Conservation (phyloP, 73 alveolate genomes). For the Paramecium sonneborni region DNA sequence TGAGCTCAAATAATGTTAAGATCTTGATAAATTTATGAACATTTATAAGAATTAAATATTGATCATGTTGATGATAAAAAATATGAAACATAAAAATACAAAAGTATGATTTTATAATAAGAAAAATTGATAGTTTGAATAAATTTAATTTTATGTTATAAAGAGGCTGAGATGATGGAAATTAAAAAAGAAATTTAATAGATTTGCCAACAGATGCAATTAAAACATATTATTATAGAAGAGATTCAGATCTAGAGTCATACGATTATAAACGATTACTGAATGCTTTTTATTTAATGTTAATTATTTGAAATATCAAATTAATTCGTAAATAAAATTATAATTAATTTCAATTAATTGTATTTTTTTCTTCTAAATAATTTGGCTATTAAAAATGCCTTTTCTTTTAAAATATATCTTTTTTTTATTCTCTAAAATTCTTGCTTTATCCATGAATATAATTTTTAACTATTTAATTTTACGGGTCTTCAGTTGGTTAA, state of each 20-base stretch:
- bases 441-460: neutral
- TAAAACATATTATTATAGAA: neutral
- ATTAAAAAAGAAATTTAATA: neutral
- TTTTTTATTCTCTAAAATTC: neutral
- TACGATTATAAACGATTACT: neutral
- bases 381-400: neutral
- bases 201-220: neutral
- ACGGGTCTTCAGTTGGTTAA: neutral
- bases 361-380: slow-evolving; percentile 13
- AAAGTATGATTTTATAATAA: neutral
- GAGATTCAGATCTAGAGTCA: neutral
- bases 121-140: slow-evolving; percentile 4
- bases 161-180: slow-evolving; percentile 38
- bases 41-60: neutral
- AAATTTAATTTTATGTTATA: neutral
- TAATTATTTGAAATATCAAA: no score
- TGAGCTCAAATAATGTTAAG: neutral
- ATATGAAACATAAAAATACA: neutral
- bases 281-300: no score
- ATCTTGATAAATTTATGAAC: slow-evolving; percentile 4
- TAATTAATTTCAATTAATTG: neutral
- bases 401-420: neutral
- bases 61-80: neutral
- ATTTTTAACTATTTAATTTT: neutral
- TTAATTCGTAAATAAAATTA: no score